These are phyloP conservation scores for Pistacia atlantica DNA, from an alignment of 345 rosid genomes.

Conservation along the genomic window DNA sequence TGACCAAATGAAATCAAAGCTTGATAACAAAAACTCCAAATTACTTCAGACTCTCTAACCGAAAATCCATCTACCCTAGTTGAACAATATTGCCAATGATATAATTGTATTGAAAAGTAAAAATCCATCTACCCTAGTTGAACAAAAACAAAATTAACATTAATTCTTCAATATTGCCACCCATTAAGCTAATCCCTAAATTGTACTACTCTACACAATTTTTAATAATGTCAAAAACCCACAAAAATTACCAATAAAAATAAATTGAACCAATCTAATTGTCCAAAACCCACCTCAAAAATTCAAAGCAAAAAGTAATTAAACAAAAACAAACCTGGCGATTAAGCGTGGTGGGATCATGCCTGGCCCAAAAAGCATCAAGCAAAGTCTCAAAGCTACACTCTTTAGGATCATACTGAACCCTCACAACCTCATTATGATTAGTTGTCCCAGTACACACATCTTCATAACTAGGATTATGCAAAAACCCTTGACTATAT, in stretches of 20 bases:
- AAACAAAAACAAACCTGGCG: slow-evolving; percentile 65
- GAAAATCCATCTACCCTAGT: neutral
- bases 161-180: neutral
- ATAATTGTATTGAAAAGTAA: no score
- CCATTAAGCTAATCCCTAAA: neutral
- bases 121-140: neutral
- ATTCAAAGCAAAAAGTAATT: neutral
- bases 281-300: slow-evolving; percentile 3
- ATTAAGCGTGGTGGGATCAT: slow-evolving; percentile 90
- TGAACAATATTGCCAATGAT: neutral
- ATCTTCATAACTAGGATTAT: slow-evolving; percentile 77
- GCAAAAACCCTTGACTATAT: slow-evolving; percentile 60
- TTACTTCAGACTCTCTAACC: neutral
- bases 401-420: slow-evolving; percentile 82
- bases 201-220: neutral
- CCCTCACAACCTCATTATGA: slow-evolving; percentile 82
- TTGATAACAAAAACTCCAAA: neutral
- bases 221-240: neutral
- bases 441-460: slow-evolving; percentile 71
- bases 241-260: neutral
- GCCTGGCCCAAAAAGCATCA: slow-evolving; percentile 83
- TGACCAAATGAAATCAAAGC: neutral
- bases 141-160: neutral
- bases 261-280: neutral
- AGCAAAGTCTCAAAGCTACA: slow-evolving; percentile 71